Evolutionary conservation across 176 grass and related monocot species (phyloP), one percentile per base, ranked within the genome.

Genomic region (Musa acuminata): DNA sequence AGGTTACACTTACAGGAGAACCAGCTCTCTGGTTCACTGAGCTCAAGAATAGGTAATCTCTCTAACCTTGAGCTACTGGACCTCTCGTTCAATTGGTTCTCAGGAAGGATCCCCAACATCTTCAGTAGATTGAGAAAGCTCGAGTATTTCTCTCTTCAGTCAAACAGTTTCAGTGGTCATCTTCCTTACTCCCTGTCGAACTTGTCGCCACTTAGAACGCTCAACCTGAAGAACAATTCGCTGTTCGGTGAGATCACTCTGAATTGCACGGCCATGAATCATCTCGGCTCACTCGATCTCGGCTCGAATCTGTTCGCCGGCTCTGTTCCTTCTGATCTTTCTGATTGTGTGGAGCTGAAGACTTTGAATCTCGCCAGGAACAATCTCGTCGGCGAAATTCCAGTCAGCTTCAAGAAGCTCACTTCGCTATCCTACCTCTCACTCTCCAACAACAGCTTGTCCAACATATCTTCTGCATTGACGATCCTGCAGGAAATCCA

Each of bases 361-460:
- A 87, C 77, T 72, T 58, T 99, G 21, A 94, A 91, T 85, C 88
- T 99, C 80, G 95, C 86, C 69, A 94, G 84, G 81, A 99, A 99
- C 77, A 87, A 74, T 71, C 95, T 99, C 49, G 78, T 72, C 74
- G 95, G 95, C 23, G 86, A 94, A 84, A 82, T 99, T 55, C 95
- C 95, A 67, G 27, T 55, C 59, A 81, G 69, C 83, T 94, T 99
- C 84, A 91, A 72, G 75, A 91, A 89, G 64, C 87, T 99, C 72
- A 72, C 59, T 49, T 84, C 73, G 6, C 81, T 99, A 75, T 71
- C 88, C 58, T 93, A 91, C 72, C 83, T 99, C 62, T 99, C 95
- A 21, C 78, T 99, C 82, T 99, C 95, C 4, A 93, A 91, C 77
- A 99, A 99, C 62, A 91, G 87, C 86, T 87, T 98, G 76, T 91